Evolutionary conservation across 139 green algal species (phyloP), one percentile per base, ranked within the genome.

Genomic region (Chlamydomonas sp.): DNA sequence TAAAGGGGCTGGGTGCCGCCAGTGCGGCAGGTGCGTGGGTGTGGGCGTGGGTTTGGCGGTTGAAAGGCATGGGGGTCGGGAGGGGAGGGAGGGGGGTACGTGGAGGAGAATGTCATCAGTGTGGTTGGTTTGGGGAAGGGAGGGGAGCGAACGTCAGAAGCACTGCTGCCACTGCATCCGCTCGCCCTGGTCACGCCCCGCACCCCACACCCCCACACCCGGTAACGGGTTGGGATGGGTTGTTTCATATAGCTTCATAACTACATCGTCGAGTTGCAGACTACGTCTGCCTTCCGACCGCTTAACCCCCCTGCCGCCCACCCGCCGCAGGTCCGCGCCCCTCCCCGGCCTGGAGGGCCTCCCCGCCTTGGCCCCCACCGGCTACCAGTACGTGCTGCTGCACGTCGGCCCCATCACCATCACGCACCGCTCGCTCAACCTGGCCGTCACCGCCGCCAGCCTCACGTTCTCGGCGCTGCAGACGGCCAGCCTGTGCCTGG

Each of bases 381-480:
- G 75, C 61, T 94, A 93, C 63, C 77, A 79, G 66, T 97, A 97
- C 90, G 95, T 97, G n/a, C 12, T 97, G 5, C 88, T 97, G 18
- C 89, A 96, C 84, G 77, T 96, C 5, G 90, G 85, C 8, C 90
- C 96, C 77, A 92, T 98, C 84, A 96, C 94, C 7, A 85, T 97
- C 74, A 97, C 96, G 5, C 92, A 94, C 10, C 88, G 94, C 5
- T 96, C 93, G 2, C 74, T 97, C 31, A 94, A 94, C n/a, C 86
- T 98, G 1, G 96, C 94, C 4, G 77, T 95, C 58, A 94, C 94
- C 3, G 87, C 93, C 17, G 89, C 91, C 62, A 88, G 85, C 8
- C 92, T 97, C 57, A 96, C 94, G 49, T 97, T 98, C 89, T 93
- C 90, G 57, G 90, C 93, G 64, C 90, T 98, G 67, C 95, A 98